These are phyloP conservation scores for Vararia minispora DNA, from an alignment of 768 basidiomycete genomes.

Conservation along the genomic window DNA sequence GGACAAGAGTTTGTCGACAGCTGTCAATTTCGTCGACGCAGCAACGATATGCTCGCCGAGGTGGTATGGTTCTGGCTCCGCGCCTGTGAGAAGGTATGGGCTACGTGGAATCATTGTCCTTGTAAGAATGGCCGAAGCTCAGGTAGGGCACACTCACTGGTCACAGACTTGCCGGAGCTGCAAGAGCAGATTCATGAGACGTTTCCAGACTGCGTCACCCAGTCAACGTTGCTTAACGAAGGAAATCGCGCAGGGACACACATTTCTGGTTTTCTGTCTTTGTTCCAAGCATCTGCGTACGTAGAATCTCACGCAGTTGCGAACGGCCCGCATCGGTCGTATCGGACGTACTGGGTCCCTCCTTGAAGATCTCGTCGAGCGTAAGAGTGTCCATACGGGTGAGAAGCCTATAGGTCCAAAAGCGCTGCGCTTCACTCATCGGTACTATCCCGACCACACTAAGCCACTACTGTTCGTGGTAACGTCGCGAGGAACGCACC, in stretches of 20 bases:
- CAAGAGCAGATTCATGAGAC: constrained; percentile 58
- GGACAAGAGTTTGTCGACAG: constrained; percentile 46
- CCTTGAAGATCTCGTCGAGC: constrained; percentile 35
- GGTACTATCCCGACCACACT: no score
- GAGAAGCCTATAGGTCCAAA: constrained; percentile 49
- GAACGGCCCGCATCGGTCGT: constrained; percentile 24
- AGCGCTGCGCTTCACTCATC: constrained; percentile 46
- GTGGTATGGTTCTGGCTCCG: constrained; percentile 35
- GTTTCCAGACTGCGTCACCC: constrained; percentile 35
- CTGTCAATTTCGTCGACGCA: constrained; percentile 43
- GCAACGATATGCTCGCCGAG: constrained; percentile 47
- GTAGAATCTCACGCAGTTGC: constrained; percentile 29
- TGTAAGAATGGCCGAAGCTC: no score
- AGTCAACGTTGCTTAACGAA: no score
- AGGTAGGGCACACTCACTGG: constrained; percentile 48
- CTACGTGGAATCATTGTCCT: constrained; percentile 23
- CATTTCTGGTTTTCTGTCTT: constrained; percentile 21
- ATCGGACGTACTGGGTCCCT: constrained; percentile 18
- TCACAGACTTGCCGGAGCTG: constrained; percentile 64
- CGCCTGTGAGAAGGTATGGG: constrained; percentile 41
- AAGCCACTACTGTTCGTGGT: no score
- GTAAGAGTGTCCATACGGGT: constrained; percentile 40
- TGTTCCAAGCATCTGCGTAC: constrained; percentile 24
- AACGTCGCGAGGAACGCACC: no score
- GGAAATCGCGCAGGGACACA: no score